Percentiles rank a stretch among this genome's conserved stretches.
These are phyloP conservation scores for Termitomyces heimii DNA, from an alignment of 768 basidiomycete genomes.

Conservation along the genomic window DNA sequence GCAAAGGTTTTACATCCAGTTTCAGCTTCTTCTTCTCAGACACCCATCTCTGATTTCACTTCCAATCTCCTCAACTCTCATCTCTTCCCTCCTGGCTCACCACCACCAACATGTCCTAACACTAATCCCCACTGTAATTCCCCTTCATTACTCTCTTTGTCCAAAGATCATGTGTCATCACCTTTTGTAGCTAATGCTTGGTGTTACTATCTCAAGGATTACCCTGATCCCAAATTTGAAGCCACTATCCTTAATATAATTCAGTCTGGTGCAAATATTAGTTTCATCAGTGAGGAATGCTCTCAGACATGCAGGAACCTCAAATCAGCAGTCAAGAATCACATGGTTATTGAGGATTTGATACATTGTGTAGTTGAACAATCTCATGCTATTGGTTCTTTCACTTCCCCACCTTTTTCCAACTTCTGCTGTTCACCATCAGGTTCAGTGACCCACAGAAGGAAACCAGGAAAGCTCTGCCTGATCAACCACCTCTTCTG, in stretches of 20 bases:
- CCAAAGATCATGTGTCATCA: background rate
- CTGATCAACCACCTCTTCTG: background rate
- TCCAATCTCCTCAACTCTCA: background rate
- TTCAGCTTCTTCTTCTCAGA: background rate
- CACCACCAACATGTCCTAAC: background rate
- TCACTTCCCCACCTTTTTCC: too few species aligned
- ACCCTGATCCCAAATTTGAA: constrained; percentile 10
- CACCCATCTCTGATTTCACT: background rate
- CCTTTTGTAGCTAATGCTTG: constrained; percentile 1
- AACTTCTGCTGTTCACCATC: too few species aligned
- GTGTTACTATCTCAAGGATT: constrained; percentile 6
- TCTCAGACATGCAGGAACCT: background rate
- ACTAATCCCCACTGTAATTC: background rate
- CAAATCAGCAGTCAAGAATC: background rate
- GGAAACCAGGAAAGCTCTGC: too few species aligned
- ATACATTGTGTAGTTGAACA: background rate
- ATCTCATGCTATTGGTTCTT: constrained; percentile 5
- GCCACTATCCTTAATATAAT: constrained; percentile 12
- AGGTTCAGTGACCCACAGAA: too few species aligned
- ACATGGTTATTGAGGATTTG: background rate
- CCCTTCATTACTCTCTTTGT: background rate
- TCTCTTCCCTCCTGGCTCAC: background rate
- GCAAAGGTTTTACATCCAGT: background rate
- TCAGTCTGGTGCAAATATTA: constrained; percentile 11
- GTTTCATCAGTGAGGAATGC: constrained; percentile 1